These are phyloP conservation scores for Escovopsis weberi DNA, from an alignment of 2,329 filamentous ascomycete genomes.

Conservation along the genomic window DNA sequence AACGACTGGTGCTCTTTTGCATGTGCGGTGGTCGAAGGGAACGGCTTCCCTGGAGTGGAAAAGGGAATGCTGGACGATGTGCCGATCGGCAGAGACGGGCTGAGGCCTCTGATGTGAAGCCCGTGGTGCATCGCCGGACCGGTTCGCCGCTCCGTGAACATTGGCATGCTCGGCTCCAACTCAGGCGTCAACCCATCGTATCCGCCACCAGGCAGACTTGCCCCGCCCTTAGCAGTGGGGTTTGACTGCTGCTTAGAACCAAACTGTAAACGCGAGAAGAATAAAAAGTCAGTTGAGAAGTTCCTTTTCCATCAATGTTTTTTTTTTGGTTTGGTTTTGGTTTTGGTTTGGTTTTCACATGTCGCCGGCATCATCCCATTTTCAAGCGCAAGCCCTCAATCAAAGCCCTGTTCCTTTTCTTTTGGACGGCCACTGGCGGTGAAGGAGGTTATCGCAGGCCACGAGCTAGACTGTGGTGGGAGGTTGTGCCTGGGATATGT, in stretches of 20 bases:
- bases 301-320: constrained; percentile 10
- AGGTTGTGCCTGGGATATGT: constrained; percentile 10
- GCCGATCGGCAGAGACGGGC: constrained; percentile 7
- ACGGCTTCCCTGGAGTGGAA: constrained; percentile 8
- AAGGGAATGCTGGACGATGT: constrained; percentile 9
- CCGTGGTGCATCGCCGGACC: constrained; percentile 28
- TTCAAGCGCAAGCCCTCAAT: background rate
- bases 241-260: constrained; percentile 41
- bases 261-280: constrained; percentile 31
- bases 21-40: constrained; percentile 12
- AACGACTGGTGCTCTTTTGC: constrained; percentile 15
- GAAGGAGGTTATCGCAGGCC: constrained; percentile 1
- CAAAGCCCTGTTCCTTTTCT: background rate
- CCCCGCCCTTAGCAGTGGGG: constrained; percentile 35
- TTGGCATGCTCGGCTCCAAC: background rate
- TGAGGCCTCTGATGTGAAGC: constrained; percentile 14
- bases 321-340: background rate
- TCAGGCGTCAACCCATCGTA: constrained; percentile 1
- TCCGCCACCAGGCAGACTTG: constrained; percentile 7
- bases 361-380: background rate
- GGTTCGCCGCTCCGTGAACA: constrained; percentile 13
- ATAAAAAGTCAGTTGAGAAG: constrained; percentile 24
- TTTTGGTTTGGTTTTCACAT: too few species aligned
- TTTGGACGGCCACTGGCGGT: constrained; percentile 1
- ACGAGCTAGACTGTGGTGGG: constrained; percentile 8